Conservation (phyloP, 108 stramenopile species). For the Nitzschia inconspicua region DNA sequence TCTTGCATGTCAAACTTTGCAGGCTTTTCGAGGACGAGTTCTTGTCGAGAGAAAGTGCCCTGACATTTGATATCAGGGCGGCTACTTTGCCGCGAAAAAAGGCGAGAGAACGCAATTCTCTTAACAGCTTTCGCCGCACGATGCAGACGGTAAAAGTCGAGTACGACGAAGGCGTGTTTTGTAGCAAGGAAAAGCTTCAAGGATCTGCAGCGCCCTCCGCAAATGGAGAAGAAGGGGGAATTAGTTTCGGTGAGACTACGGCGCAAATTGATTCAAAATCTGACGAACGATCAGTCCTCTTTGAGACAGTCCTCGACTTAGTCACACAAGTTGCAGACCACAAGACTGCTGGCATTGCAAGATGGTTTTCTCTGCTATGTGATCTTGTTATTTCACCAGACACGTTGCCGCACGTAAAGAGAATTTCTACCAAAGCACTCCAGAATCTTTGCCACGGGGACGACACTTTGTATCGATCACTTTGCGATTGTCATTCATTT, state of each 20-base stretch:
- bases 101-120: constrained; percentile 2
- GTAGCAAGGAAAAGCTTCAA: constrained; percentile 33
- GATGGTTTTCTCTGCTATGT: constrained; percentile 74
- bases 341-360: constrained; percentile 27
- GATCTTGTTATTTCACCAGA: constrained; percentile 48
- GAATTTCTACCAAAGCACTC: constrained; percentile 53
- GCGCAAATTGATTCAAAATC: too few relatives aligned
- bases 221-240: neutral
- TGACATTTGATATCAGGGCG: too few relatives aligned
- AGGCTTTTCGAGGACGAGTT: constrained; percentile 16
- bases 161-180: constrained; percentile 33
- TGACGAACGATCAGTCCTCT: too few relatives aligned
- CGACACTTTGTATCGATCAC: constrained; percentile 49
- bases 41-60: constrained; percentile 8
- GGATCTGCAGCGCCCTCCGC: too few relatives aligned
- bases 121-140: constrained; percentile 18
- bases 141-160: constrained; percentile 8
- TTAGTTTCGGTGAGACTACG: neutral
- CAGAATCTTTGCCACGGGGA: constrained; percentile 67
- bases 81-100: constrained; percentile 5
- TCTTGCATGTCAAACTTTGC: constrained; percentile 27
- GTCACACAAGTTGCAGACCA: constrained; percentile 42
- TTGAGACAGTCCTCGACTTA: constrained; percentile 46
- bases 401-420: constrained; percentile 21
- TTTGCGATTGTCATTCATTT: constrained; percentile 73